Base-by-base conservation (phyloP, 371 early-diverging fungal genomes). In the Smittium mucronatum region DNA sequence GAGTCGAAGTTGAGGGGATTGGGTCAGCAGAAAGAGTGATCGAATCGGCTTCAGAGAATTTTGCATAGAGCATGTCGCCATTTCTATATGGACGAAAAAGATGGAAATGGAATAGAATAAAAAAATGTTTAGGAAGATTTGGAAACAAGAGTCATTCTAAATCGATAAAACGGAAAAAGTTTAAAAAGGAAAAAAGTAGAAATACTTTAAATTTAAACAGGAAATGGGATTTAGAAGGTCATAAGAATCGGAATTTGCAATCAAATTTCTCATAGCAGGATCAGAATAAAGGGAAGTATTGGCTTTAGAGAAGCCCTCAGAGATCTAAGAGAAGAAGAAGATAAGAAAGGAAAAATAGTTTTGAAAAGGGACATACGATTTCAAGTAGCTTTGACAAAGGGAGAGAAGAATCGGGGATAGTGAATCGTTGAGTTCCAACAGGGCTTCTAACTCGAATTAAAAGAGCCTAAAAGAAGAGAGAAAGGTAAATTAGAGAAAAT, bases 21-120 rank as follows among this genome's bases (percentile, higher is more conserved):
- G n/a, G n/a, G n/a, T n/a, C n/a, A n/a, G n/a, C n/a, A n/a, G n/a
- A n/a, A n/a, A n/a, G n/a, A n/a, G n/a, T n/a, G n/a, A n/a, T n/a
- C n/a, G n/a, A n/a, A n/a, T n/a, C n/a, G n/a, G n/a, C 65, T n/a
- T 34, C 11, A 11, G 36, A 2, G n/a, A 65, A 34, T 34, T 65
- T 65, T 36, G 34, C 65, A 65, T 5, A 65, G 17, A 65, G n/a
- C 34, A 65, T 65, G 34, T 65, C 65, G 8, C 65, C 65, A 34
- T 65, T 32, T 65, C 65, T 65, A 65, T 65, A 65, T 5, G 34
- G 21, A 47, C 5, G 5, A 47, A 47, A 11, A 47, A 47, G 5
- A 11, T 47, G 21, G 21, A 47, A 5, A 47, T 47, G 47, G 47
- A 21, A 47, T 47, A 47, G 47, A 21, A 47, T 47, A 47, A 11